phyloP scores from a whole-genome alignment of 2,329 filamentous ascomycete species.

The Helotiales sp. region DNA sequence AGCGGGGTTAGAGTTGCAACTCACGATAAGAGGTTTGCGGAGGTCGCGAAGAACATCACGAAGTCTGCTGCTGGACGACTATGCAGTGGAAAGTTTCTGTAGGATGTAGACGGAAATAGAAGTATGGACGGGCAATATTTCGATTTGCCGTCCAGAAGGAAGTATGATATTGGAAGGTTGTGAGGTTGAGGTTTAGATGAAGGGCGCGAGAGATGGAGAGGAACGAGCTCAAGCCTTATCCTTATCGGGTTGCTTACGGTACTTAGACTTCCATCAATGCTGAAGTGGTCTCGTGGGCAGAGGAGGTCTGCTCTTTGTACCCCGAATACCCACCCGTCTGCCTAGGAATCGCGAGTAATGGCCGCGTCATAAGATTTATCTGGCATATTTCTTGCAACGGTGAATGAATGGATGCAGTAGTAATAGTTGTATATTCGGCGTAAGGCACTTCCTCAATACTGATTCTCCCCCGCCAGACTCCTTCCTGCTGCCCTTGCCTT shows the following conservation, averaged over 20 bases:
- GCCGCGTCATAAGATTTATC: neutral
- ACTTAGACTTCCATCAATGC: no score
- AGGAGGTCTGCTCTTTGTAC: neutral
- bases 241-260: conserved; percentile 14
- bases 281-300: conserved; percentile 17
- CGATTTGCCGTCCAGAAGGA: neutral
- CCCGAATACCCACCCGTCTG: conserved; percentile 5
- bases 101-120: no score
- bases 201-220: no score
- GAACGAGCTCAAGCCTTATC: neutral
- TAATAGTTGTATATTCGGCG: no score
- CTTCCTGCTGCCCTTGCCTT: neutral
- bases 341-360: neutral
- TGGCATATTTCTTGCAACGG: no score
- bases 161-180: neutral
- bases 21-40: conserved; percentile 79
- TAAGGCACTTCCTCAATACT: no score
- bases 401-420: no score
- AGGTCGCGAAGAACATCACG: conserved; percentile 72
- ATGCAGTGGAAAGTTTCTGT: neutral
- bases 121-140: neutral
- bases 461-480: neutral
- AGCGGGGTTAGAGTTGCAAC: conserved; percentile 45
- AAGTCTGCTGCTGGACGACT: neutral
- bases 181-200: neutral